Base-by-base conservation (phyloP, 1,284 basidiomycete genomes). In the Apiotrichum porosum region DNA sequence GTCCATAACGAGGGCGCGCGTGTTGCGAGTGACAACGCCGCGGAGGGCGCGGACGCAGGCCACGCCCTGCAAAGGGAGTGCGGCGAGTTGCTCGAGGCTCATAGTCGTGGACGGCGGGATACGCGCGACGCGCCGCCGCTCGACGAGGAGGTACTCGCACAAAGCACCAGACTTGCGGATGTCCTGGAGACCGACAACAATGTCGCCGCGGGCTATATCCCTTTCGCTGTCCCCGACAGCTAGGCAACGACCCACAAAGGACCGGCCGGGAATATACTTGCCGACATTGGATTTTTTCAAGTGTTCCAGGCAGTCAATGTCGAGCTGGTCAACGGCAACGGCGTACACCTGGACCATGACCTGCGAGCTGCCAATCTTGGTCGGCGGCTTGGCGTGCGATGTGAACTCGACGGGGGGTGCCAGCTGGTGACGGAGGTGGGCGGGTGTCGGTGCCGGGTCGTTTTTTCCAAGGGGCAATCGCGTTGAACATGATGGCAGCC, bases 281-380 rank as follows among this genome's bases (percentile, higher is more conserved):
- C 71, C 62, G 6, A 69, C 62, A 31, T 69, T 68, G 13, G 59
- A 52, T 52, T 63, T 49, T 42, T 51, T 66, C 56, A 78, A 78
- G 21, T 77, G 73, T 31, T 77, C 77, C 9, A 82, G 80, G 23
- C 84, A 77, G 39, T 83, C 72, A 21, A 79, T 78, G 72, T 92
- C 88, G 5, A 84, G 71, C 13, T 78, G 77, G 63, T 92, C 88
- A 35, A 92, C 68, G 3, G 81, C 88, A 0, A 88, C 86, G 9
- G 85, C 87, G 76, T 86, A 88, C 1, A 93, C 84, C 62, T 91
- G 88, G 9, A 93, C 82, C 14, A 93, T 75, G 5, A 90, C 79
- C 52, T 85, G 79, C 21, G 77, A 75, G 42, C 80, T 76, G 1
- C 81, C 79, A 2, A 90, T 80, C 62, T 84, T 82, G 18, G 75